Conservation (phyloP, 345 rosid genomes). For the Gossypium mustelinum region DNA sequence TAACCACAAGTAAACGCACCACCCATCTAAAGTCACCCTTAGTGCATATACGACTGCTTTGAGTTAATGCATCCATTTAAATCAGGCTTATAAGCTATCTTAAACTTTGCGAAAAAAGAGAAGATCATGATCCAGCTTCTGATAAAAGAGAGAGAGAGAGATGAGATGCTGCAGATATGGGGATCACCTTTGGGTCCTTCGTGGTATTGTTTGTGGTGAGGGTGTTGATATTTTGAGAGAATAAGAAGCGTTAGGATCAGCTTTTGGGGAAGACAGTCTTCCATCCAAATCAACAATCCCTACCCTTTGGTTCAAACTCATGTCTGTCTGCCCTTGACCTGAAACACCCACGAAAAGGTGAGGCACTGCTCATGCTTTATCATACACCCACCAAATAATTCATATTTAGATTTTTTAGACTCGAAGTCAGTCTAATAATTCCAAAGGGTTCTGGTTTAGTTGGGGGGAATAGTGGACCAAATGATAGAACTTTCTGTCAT, state of each 20-base stretch:
- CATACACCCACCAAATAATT: conserved; percentile 30
- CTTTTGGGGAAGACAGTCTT: conserved; percentile 24
- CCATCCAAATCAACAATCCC: conserved; percentile 26
- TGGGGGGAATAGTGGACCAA: conserved; percentile 24
- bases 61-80: neutral
- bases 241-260: conserved; percentile 20
- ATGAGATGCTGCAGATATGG: neutral
- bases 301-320: conserved; percentile 32
- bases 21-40: no score
- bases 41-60: conserved; percentile 16
- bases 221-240: conserved; percentile 22
- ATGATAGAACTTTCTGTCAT: conserved; percentile 18
- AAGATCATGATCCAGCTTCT: conserved; percentile 3
- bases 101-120: neutral
- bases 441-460: conserved; percentile 9
- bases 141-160: neutral
- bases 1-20: no score
- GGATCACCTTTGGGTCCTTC: conserved; percentile 28
- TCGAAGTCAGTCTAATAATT: conserved; percentile 7
- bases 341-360: conserved; percentile 25
- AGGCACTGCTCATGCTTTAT: conserved; percentile 28
- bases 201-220: conserved; percentile 15
- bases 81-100: neutral
- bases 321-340: conserved; percentile 43
- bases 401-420: conserved; percentile 5